Conservation (phyloP, 169 alveolate genomes). For the Perkinsus chesapeaki region DNA sequence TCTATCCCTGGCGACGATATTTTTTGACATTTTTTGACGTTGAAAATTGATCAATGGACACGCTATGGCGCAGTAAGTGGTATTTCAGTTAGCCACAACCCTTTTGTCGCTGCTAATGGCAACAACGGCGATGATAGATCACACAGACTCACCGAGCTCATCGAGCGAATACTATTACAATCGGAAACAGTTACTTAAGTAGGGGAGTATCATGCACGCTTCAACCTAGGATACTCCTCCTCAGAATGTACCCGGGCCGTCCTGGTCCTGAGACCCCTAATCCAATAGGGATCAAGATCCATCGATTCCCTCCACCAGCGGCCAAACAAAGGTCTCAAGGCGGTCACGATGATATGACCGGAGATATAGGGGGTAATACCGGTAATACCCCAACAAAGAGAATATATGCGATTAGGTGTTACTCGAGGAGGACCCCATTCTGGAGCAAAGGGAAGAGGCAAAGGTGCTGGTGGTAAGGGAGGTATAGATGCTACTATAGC, state of each 20-base stretch:
- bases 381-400: too few species aligned
- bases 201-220: background rate
- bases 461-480: background rate
- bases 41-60: background rate
- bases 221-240: background rate
- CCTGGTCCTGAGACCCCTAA: background rate
- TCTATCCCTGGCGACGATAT: background rate
- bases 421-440: background rate
- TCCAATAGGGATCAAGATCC: background rate
- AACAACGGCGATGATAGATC: background rate
- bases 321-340: background rate
- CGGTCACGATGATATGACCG: background rate
- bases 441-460: background rate
- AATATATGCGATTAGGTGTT: background rate
- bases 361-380: background rate
- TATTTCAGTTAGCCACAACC: background rate
- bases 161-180: background rate
- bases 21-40: background rate
- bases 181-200: background rate
- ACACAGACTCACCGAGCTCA: background rate
- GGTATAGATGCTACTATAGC: background rate
- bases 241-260: background rate
- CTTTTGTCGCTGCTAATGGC: background rate
- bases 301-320: background rate
- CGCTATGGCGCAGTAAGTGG: background rate